These are phyloP conservation scores for Aspergillus alliaceus DNA, from an alignment of 2,329 filamentous ascomycete species.

Conservation along the genomic window DNA sequence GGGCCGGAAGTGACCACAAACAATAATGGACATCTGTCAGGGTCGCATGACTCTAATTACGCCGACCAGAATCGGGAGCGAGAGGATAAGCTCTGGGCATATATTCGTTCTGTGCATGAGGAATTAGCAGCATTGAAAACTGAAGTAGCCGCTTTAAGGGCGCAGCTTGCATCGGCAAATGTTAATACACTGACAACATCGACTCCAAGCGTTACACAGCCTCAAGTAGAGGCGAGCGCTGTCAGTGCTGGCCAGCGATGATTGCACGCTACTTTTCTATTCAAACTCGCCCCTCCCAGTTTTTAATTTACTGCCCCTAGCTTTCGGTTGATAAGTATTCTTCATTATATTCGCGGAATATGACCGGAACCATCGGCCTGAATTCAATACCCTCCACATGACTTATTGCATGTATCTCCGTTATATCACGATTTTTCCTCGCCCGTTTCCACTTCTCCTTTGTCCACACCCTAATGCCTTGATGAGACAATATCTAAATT, in stretches of 20 bases:
- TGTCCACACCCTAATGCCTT: neutral
- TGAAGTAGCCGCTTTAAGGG: constrained; percentile 42
- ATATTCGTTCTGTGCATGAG: constrained; percentile 44
- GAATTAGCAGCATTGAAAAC: constrained; percentile 41
- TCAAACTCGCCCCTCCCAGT: neutral
- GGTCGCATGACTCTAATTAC: constrained; percentile 23
- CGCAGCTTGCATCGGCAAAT: constrained; percentile 38
- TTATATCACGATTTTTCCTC: constrained; percentile 4
- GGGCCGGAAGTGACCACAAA: constrained; percentile 26
- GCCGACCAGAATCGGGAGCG: constrained; percentile 33
- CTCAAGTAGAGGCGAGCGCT: constrained; percentile 13
- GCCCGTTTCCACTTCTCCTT: neutral
- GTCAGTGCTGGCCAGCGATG: constrained; percentile 17
- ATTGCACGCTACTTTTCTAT: neutral
- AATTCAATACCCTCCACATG: constrained; percentile 6
- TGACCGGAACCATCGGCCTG: neutral
- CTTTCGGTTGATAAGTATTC: neutral
- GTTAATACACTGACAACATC: constrained; percentile 21
- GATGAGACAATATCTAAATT: neutral
- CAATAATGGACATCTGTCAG: constrained; percentile 17
- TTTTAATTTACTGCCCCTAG: neutral
- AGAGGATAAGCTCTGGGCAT: constrained; percentile 45
- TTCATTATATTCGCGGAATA: neutral
- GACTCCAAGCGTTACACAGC: constrained; percentile 13
- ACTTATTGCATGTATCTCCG: constrained; percentile 2